A percentile compares a stretch with the other conserved stretches of the same genome.
Evolutionary conservation across 495 filamentous ascomycete species (phyloP).

Genomic region (Talaromyces nanjingensis): DNA sequence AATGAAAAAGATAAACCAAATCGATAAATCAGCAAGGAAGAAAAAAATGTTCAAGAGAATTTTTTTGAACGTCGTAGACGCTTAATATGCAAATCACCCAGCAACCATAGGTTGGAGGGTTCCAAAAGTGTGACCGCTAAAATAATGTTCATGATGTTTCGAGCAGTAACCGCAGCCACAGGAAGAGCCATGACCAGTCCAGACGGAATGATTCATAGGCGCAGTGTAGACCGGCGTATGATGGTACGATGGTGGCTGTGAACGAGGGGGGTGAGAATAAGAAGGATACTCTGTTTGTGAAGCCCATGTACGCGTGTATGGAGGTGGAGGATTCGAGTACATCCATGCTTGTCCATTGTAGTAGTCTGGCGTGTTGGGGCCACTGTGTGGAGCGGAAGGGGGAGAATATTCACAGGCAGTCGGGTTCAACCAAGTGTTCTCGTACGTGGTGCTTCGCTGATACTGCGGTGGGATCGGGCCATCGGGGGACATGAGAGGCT

Average conservation of each 20-base stretch:
- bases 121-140: slow-evolving; percentile 52
- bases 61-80: slow-evolving; percentile 9
- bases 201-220: slow-evolving; percentile 50
- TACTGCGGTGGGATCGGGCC: slow-evolving; percentile 45
- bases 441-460: slow-evolving; percentile 40
- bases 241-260: slow-evolving; percentile 46
- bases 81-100: slow-evolving; percentile 13
- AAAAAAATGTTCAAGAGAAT: slow-evolving; percentile 9
- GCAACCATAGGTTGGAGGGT: slow-evolving; percentile 51
- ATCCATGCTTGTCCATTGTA: slow-evolving; percentile 49
- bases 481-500: slow-evolving; percentile 44
- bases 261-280: slow-evolving; percentile 28
- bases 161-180: slow-evolving; percentile 65
- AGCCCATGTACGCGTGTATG: slow-evolving; percentile 25
- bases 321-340: slow-evolving; percentile 46
- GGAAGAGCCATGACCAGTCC: slow-evolving; percentile 54
- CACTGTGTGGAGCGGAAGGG: slow-evolving; percentile 60
- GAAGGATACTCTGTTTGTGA: slow-evolving; percentile 43
- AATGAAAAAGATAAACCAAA: slow-evolving; percentile 4
- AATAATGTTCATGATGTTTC: slow-evolving; percentile 57
- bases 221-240: slow-evolving; percentile 45
- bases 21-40: slow-evolving; percentile 13
- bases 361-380: slow-evolving; percentile 55
- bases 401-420: slow-evolving; percentile 57
- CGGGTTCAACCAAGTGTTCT: slow-evolving; percentile 47